A percentile compares a stretch with the other conserved stretches of the same genome.
Evolutionary conservation across 106 monocot species (phyloP).

Genomic region (Dendrobium chrysotoxum): DNA sequence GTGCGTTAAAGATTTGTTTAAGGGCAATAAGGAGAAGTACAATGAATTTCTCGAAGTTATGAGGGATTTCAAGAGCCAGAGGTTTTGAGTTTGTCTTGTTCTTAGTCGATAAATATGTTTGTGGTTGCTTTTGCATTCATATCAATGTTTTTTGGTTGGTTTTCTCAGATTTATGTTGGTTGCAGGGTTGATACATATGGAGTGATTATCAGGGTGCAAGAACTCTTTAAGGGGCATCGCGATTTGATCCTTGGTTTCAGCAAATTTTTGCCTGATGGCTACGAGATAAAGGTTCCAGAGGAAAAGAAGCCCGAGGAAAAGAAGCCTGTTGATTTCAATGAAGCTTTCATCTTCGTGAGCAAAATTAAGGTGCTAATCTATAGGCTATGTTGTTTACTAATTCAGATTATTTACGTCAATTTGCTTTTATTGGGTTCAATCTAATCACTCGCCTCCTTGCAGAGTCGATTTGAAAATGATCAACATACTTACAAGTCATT

Average conservation of each 20-base stretch:
- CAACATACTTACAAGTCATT: slow-evolving; percentile 91
- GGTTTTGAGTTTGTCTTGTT: slow-evolving; percentile 23
- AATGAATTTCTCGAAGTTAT: slow-evolving; percentile 78
- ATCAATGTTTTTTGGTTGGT: not conserved
- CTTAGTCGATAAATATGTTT: not conserved
- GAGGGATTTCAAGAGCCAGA: slow-evolving; percentile 83
- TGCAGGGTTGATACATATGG: slow-evolving; percentile 62
- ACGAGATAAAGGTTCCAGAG: slow-evolving; percentile 58
- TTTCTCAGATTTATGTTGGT: not conserved
- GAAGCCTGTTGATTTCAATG: slow-evolving; percentile 67
- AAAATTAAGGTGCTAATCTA: slow-evolving; percentile 65
- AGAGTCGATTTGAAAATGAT: slow-evolving; percentile 87
- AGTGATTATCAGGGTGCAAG: slow-evolving; percentile 61
- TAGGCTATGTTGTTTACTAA: not conserved
- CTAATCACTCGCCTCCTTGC: slow-evolving; percentile 7
- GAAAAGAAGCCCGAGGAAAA: slow-evolving; percentile 73
- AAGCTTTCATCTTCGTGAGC: slow-evolving; percentile 72
- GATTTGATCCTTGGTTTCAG: slow-evolving; percentile 73
- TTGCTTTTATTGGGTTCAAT: not conserved
- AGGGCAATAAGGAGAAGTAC: slow-evolving; percentile 72
- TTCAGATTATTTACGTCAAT: not conserved
- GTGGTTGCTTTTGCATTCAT: not conserved
- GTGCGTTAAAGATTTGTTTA: slow-evolving; percentile 70
- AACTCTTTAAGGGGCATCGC: slow-evolving; percentile 54
- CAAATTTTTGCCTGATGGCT: slow-evolving; percentile 60